Base-by-base conservation (phyloP, 2,329 filamentous ascomycete genomes). In the Cylindrodendrum hubeiense region DNA sequence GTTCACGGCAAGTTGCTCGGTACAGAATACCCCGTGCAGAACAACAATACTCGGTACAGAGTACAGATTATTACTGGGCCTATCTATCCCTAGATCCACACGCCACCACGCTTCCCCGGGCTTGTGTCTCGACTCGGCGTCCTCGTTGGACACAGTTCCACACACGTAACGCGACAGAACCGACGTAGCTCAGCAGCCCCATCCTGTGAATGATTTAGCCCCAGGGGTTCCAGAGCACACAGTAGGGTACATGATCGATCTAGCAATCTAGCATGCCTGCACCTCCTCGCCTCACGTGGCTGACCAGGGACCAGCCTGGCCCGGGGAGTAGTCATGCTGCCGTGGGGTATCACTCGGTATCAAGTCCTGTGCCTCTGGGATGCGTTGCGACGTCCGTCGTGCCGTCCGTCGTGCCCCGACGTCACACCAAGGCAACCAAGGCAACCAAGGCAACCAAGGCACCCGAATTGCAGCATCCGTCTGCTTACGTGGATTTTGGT, bases 211-310 rank as follows among this genome's bases (percentile, higher is more conserved):
- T 21, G 17, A 22, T 13, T 21, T 6, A 49, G 26, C 24, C 47
- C n/a, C 37, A 39, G 37, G 15, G 15, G 15, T 6, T 15, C n/a
- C n/a, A n/a, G 28, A 19, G 19, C 28, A 33, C 21, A 47, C 28
- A 49, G 46, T n/a, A 8, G 39, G 37, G 26, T 60, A 60, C 57
- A 60, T 60, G 57, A 52, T 60, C 57, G 57, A 60, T 60, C 57
- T 46, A 60, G 17, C 57, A 60, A 39, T 39, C 15, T 17, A 39
- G 37, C 26, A 30, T 62, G 60, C 46, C 47, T 51, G 51, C 44
- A 62, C 43, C 44, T 34, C 51, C 17, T 55, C 28, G 33, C 33
- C 51, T 62, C 60, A 46, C 60, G 52, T 62, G 60, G 60, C 37
- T 19, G 52, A 56, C 59, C 34, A 55, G 59, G 44, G 52, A 51